Percentiles rank a stretch among this genome's conserved stretches.
These are phyloP conservation scores for Hygrophorus russula DNA, from an alignment of 768 basidiomycete species.

Conservation along the genomic window DNA sequence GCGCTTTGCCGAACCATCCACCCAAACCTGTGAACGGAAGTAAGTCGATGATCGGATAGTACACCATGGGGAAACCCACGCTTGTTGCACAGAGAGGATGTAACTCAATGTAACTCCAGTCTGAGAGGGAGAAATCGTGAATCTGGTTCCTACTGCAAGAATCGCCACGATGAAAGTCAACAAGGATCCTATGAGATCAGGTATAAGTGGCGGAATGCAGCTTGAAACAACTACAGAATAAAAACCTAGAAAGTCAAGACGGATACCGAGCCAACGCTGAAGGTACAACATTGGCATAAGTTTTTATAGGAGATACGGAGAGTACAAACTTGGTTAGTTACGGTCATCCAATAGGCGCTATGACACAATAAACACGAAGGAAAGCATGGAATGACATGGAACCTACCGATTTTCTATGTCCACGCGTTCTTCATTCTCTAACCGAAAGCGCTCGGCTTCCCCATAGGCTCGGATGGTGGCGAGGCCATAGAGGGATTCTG, in stretches of 20 bases:
- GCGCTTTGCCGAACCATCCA: conserved; percentile 71
- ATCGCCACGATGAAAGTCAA: conserved; percentile 73
- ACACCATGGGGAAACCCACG: conserved; percentile 11
- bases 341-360: conserved; percentile 79
- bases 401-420: conserved; percentile 73
- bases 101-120: conserved; percentile 73
- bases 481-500: conserved; percentile 79
- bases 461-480: conserved; percentile 85
- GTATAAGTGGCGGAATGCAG: too few relatives aligned
- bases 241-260: conserved; percentile 62
- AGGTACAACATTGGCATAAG: conserved; percentile 10
- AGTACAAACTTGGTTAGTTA: conserved; percentile 57
- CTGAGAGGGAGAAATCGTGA: conserved; percentile 67
- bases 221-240: too few relatives aligned
- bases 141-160: conserved; percentile 63
- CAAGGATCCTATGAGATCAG: conserved; percentile 28
- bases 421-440: conserved; percentile 63
- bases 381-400: neutral
- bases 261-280: conserved; percentile 78
- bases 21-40: conserved; percentile 36
- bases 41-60: conserved; percentile 5
- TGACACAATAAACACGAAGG: neutral
- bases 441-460: conserved; percentile 62
- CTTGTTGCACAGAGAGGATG: conserved; percentile 70
- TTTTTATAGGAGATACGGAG: neutral